Conservation (phyloP, 805 yeast species). For the Schwanniomyces polymorphus region DNA sequence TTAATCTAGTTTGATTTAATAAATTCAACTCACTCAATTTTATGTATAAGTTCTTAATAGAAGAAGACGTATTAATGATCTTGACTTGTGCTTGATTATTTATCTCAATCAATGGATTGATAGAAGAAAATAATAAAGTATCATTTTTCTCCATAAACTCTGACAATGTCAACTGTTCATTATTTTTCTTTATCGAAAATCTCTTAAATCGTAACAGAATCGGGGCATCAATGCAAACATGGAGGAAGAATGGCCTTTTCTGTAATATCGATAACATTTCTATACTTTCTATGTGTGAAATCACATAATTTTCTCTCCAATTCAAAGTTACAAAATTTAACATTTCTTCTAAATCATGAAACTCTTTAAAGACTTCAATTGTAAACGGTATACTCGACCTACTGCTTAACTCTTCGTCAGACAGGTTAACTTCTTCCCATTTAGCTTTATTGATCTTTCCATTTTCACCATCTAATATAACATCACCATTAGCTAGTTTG, state of each 20-base stretch:
- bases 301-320: conserved; percentile 66
- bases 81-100: conserved; percentile 54
- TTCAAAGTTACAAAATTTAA: conserved; percentile 61
- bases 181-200: conserved; percentile 16
- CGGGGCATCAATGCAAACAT: conserved; percentile 77
- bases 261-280: conserved; percentile 46
- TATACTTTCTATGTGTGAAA: conserved; percentile 48
- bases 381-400: conserved; percentile 6
- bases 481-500: background rate
- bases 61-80: conserved; percentile 38
- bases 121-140: conserved; percentile 37
- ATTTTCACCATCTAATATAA: conserved; percentile 7
- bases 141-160: conserved; percentile 38
- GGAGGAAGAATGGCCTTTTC: conserved; percentile 82
- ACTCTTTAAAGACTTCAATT: conserved; percentile 21
- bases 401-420: background rate
- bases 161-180: conserved; percentile 16
- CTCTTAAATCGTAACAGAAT: conserved; percentile 45
- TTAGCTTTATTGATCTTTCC: background rate
- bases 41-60: conserved; percentile 32
- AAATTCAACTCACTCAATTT: conserved; percentile 41
- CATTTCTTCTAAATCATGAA: conserved; percentile 44
- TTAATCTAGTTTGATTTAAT: conserved; percentile 46
- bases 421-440: background rate
- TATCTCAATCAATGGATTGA: conserved; percentile 56